phyloP scores from a whole-genome alignment of 2,329 filamentous ascomycete species.

The Diatrype stigma region DNA sequence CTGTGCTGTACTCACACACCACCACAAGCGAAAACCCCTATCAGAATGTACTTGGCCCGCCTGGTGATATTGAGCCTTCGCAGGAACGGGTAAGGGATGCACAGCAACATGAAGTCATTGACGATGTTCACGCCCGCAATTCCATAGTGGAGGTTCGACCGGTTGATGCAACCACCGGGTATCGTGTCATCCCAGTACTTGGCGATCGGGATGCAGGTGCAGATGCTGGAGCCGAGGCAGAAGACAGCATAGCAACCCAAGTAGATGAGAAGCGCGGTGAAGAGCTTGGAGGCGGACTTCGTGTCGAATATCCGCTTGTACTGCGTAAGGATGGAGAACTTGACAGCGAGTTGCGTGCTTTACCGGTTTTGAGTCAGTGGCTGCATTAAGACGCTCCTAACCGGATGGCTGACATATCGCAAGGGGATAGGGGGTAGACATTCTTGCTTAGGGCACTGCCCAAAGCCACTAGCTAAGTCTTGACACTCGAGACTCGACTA shows the following conservation, averaged over 20 bases:
- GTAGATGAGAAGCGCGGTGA: slow-evolving; percentile 18
- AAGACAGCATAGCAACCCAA: slow-evolving; percentile 17
- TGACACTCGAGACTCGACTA: too few species aligned
- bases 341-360: slow-evolving; percentile 18
- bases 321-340: slow-evolving; percentile 25
- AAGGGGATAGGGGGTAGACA: not conserved
- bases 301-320: slow-evolving; percentile 24
- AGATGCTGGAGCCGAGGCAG: slow-evolving; percentile 16
- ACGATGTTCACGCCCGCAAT: slow-evolving; percentile 29
- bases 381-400: too few species aligned
- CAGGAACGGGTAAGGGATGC: slow-evolving; percentile 27
- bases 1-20: slow-evolving; percentile 26
- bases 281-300: slow-evolving; percentile 13
- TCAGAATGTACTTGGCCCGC: slow-evolving; percentile 38
- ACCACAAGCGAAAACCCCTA: slow-evolving; percentile 33
- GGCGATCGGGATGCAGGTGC: slow-evolving; percentile 20
- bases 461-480: too few species aligned
- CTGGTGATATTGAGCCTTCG: slow-evolving; percentile 30
- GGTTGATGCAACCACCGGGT: slow-evolving; percentile 20
- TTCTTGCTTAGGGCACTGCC: too few species aligned
- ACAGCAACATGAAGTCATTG: slow-evolving; percentile 26
- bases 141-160: slow-evolving; percentile 17
- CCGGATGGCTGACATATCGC: not conserved
- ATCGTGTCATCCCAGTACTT: slow-evolving; percentile 24
- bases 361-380: not conserved